Evolutionary conservation across 2,329 filamentous ascomycete genomes (phyloP).

Genomic region (Stemphylium lycopersici): DNA sequence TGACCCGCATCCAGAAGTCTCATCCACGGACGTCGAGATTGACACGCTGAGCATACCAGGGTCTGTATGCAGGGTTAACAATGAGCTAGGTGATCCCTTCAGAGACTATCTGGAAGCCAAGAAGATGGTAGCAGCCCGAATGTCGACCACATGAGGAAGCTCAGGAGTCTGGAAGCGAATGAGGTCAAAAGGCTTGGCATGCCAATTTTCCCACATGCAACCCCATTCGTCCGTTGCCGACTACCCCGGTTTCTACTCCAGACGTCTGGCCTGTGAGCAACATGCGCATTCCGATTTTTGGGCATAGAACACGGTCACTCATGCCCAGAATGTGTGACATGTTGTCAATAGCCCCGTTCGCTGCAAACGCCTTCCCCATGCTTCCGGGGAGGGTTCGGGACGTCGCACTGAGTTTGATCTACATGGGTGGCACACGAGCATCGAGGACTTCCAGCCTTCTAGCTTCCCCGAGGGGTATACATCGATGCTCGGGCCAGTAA

Average conservation of each 20-base stretch:
- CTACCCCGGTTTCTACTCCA: neutral
- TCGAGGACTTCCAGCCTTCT: neutral
- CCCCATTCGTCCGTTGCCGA: slow-evolving; percentile 7
- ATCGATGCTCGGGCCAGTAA: neutral
- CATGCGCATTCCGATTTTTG: neutral
- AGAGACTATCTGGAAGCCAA: slow-evolving; percentile 8
- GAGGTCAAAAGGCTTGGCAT: slow-evolving; percentile 17
- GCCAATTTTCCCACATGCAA: neutral
- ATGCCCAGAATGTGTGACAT: neutral
- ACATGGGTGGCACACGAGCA: slow-evolving; percentile 7
- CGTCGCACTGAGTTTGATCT: slow-evolving; percentile 2
- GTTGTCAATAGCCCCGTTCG: neutral
- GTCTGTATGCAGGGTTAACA: slow-evolving; percentile 20
- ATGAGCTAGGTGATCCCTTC: slow-evolving; percentile 8
- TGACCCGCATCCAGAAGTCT: slow-evolving; percentile 1
- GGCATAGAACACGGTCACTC: too few relatives aligned
- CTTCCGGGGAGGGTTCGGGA: slow-evolving; percentile 5
- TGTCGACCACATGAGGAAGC: slow-evolving; percentile 12
- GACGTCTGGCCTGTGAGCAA: neutral
- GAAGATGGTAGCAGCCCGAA: slow-evolving; percentile 10
- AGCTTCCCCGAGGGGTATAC: slow-evolving; percentile 1
- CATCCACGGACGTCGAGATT: slow-evolving; percentile 15
- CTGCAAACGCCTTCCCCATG: neutral
- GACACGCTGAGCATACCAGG: slow-evolving; percentile 7
- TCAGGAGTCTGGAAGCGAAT: slow-evolving; percentile 12